These are phyloP conservation scores for Incumbomyces lentus DNA, from an alignment of 2,329 filamentous ascomycete species.

Conservation along the genomic window DNA sequence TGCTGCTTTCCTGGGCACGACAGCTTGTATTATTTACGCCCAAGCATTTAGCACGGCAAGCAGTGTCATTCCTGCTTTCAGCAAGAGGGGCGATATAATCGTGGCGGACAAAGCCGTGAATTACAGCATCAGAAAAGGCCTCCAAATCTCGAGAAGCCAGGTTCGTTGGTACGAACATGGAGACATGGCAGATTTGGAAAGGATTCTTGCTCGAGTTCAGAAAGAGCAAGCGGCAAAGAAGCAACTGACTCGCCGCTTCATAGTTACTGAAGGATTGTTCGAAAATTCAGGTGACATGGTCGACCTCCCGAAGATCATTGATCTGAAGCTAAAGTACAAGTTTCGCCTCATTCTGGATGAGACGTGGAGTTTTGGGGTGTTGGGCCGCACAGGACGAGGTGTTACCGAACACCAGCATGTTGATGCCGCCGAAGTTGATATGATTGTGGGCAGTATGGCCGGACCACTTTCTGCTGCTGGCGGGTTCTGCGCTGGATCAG, in stretches of 20 bases:
- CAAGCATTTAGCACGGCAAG: conserved; percentile 94
- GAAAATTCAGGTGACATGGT: conserved; percentile 80
- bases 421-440: conserved; percentile 84
- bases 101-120: conserved; percentile 90
- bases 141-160: conserved; percentile 84
- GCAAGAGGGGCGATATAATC: conserved; percentile 93
- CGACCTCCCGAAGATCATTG: conserved; percentile 76
- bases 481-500: conserved; percentile 86
- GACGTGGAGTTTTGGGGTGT: conserved; percentile 91
- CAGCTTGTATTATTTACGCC: conserved; percentile 87
- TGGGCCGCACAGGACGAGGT: conserved; percentile 82
- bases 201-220: conserved; percentile 70
- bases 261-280: conserved; percentile 90
- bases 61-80: conserved; percentile 94
- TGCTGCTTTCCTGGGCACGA: conserved; percentile 75
- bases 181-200: conserved; percentile 86
- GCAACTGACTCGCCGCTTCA: conserved; percentile 82
- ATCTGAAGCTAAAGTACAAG: conserved; percentile 92
- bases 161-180: conserved; percentile 94
- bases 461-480: conserved; percentile 86
- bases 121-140: conserved; percentile 84
- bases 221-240: conserved; percentile 74
- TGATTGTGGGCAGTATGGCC: conserved; percentile 89
- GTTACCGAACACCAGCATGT: conserved; percentile 96
- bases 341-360: conserved; percentile 96